These are phyloP conservation scores for Tolypocladium capitatum DNA, from an alignment of 2,329 filamentous ascomycete genomes.

Conservation along the genomic window DNA sequence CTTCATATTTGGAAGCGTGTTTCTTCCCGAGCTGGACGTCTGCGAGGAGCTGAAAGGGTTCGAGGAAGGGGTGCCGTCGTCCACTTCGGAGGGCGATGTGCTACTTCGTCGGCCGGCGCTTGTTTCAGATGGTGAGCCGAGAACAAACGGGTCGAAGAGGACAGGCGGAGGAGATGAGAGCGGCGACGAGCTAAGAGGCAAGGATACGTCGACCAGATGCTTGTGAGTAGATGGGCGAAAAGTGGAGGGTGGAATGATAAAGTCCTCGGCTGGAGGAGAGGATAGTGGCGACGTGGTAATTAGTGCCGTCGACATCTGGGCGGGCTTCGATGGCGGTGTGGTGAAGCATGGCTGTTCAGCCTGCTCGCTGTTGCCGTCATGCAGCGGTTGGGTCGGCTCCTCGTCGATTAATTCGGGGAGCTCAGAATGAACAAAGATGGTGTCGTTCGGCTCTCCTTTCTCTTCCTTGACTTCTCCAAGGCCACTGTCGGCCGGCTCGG, in stretches of 20 bases:
- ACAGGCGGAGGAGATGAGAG: conserved; percentile 42
- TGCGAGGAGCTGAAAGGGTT: conserved; percentile 27
- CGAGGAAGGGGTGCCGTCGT: conserved; percentile 27
- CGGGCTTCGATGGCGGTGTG: conserved; percentile 6
- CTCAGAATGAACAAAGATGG: conserved; percentile 6
- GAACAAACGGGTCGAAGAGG: conserved; percentile 37
- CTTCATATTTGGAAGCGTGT: conserved; percentile 46
- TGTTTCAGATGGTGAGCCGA: conserved; percentile 21
- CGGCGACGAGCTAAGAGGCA: conserved; percentile 34
- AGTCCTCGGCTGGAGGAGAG: conserved; percentile 22
- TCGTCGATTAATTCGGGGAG: not conserved
- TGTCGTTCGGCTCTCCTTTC: conserved; percentile 2
- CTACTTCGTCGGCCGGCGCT: conserved; percentile 22
- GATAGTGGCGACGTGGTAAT: conserved; percentile 22
- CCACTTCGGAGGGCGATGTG: conserved; percentile 30
- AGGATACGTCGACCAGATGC: conserved; percentile 8
- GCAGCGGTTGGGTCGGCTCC: not conserved
- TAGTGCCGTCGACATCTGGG: conserved; percentile 7
- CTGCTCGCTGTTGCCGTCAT: not conserved
- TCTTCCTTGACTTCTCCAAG: conserved; percentile 8
- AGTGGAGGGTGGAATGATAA: conserved; percentile 12
- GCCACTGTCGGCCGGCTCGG: conserved; percentile 4
- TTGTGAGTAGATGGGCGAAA: conserved; percentile 11
- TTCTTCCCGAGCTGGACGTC: conserved; percentile 17
- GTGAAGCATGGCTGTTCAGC: conserved; percentile 1